Base-by-base conservation (phyloP, 192 early-diverging fungal species). In the Chytriomyces sp. region DNA sequence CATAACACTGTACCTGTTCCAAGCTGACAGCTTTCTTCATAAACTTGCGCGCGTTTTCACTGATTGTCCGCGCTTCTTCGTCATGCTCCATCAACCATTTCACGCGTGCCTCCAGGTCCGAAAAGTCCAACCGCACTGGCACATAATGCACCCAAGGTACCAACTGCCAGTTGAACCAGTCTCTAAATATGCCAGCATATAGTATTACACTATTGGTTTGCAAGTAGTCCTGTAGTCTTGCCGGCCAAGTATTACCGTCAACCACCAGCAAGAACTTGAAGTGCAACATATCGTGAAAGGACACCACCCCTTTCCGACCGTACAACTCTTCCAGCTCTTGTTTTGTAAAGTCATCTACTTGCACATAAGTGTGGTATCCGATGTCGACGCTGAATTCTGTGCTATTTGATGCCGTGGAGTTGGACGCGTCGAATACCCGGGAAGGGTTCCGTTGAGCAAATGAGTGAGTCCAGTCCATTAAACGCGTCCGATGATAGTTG, bases 121-220 rank as follows among this genome's bases (percentile, higher is more conserved):
- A 61, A 19, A 44, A 44, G 58, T 72, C 70, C 37, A 40, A 25
- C 10, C 34, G 17, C 19, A 72, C n/a, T 8, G 70, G 70, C 39
- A 72, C 56, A 59, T 72, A 72, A 59, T 72, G 70, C 5, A 72
- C 70, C 53, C 28, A 62, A 1, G 70, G 70, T 33, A 26, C 39
- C 10, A 72, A 58, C 31, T 22, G 12, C 39, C 56, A 58, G 10
- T 52, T 49, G 55, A n/a, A 62, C 14, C n/a, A 72, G 25, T 72
- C 70, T 12, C 3, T 30, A 34, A 72, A 72, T 2, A 69, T 57
- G 40, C 63, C 63, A 3, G n/a, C 33, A 28, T 65, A 65, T 12
- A 65, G 28, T 31, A 65, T 32, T 1, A 65, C 31, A 52, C 26
- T 31, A 33, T 65, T 65, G 4, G 39, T 65, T 19, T 19, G 22